A percentile compares a stretch with the other conserved stretches of the same genome.
Conservation (phyloP, 169 alveolate species). For the Eimeria necatrix region DNA sequence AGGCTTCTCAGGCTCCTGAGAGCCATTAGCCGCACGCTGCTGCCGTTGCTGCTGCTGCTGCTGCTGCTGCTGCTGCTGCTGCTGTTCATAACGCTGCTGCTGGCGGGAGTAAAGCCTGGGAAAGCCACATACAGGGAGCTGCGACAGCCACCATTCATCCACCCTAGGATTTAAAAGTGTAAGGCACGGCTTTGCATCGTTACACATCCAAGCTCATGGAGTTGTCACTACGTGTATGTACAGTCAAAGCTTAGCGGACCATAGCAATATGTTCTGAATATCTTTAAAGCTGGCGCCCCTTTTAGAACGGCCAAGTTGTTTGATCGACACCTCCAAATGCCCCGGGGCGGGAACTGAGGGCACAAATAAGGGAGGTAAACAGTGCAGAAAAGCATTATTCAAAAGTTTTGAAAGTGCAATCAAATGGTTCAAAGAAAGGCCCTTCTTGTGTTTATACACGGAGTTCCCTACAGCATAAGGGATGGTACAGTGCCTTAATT, state of each 20-base stretch:
- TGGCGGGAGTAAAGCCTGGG: conserved; percentile 3
- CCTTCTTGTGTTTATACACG: background rate
- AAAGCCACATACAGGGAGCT: background rate
- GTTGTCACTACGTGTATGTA: no score
- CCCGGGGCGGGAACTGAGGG: background rate
- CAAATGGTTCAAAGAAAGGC: background rate
- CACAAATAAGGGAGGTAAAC: background rate
- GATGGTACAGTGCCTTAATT: no score
- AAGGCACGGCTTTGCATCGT: no score
- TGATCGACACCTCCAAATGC: background rate
- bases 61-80: conserved; percentile 24
- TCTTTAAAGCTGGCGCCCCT: background rate
- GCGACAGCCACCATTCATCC: no score
- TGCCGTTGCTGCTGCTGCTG: background rate
- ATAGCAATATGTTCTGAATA: conserved; percentile 10
- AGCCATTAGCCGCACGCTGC: background rate
- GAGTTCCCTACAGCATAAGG: background rate
- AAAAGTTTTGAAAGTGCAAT: background rate
- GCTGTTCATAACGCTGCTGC: background rate
- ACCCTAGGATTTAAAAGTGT: no score
- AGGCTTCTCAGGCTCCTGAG: conserved; percentile 24
- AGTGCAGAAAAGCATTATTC: background rate
- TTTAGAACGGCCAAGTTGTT: background rate
- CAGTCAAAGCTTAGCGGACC: background rate
- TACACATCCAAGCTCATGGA: no score